phyloP scores from a whole-genome alignment of 176 grass and related monocot genomes.

The Oryza coarctata region DNA sequence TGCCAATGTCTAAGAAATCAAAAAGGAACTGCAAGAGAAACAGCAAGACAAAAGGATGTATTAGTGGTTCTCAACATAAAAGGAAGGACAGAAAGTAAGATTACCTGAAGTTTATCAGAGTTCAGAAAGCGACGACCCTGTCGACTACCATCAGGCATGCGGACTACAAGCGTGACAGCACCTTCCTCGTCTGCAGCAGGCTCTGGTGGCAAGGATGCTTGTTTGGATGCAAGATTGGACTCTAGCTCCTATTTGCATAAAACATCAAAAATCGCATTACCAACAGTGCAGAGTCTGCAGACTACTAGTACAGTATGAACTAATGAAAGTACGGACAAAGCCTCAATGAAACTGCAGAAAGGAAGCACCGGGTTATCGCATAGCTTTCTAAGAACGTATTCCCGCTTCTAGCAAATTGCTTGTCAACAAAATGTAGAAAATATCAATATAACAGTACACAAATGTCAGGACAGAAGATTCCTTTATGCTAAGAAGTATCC shows the following conservation, averaged over 20 bases:
- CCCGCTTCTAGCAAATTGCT: not conserved
- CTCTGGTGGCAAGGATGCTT: constrained; percentile 71
- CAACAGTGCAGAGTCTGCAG: not conserved
- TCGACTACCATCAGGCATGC: constrained; percentile 89
- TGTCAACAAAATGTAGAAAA: not conserved
- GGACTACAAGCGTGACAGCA: constrained; percentile 85
- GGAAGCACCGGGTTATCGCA: constrained; percentile 13
- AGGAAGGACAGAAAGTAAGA: not conserved
- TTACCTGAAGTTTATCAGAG: constrained; percentile 89
- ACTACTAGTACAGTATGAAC: constrained; percentile 12
- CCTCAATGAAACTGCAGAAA: not conserved
- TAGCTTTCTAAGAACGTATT: not conserved
- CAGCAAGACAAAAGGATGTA: constrained; percentile 20
- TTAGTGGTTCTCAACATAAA: constrained; percentile 5
- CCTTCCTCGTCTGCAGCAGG: constrained; percentile 64
- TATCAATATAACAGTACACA: not conserved
- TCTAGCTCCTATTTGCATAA: constrained; percentile 68
- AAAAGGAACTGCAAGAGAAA: constrained; percentile 75
- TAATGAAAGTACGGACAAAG: constrained; percentile 4
- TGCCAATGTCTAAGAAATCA: constrained; percentile 84
- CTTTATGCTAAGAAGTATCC: not conserved
- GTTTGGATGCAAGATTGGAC: constrained; percentile 69
- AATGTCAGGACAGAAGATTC: not conserved
- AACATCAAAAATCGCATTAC: constrained; percentile 16
- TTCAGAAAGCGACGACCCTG: constrained; percentile 79